These are phyloP conservation scores for Lichtheimia hyalospora DNA, from an alignment of 371 early-diverging fungal genomes.

Conservation along the genomic window DNA sequence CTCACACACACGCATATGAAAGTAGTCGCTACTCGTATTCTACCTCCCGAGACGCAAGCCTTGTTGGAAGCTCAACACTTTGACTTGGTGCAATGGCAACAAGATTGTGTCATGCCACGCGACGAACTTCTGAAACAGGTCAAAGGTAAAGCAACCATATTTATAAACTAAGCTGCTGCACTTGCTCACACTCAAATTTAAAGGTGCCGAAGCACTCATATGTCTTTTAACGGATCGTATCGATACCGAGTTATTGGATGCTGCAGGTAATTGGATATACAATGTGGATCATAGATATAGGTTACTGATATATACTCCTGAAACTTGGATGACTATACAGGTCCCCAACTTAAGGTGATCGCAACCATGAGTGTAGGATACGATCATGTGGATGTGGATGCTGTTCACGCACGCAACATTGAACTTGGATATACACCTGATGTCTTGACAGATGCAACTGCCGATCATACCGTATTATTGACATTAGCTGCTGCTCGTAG, in stretches of 20 bases:
- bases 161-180: neutral
- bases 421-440: constrained; percentile 84
- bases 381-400: constrained; percentile 75
- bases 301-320: neutral
- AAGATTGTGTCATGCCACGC: constrained; percentile 39
- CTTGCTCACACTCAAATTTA: neutral
- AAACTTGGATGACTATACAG: constrained; percentile 18
- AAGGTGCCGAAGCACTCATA: constrained; percentile 63
- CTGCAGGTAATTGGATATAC: constrained; percentile 44
- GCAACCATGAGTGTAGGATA: constrained; percentile 83
- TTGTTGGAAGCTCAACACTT: constrained; percentile 24
- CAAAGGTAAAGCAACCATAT: constrained; percentile 17
- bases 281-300: neutral
- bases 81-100: constrained; percentile 39
- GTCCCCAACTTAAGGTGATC: constrained; percentile 58
- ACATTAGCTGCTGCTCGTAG: constrained; percentile 73
- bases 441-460: constrained; percentile 87
- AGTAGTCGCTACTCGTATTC: constrained; percentile 39
- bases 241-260: constrained; percentile 66
- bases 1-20: constrained; percentile 7
- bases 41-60: constrained; percentile 40
- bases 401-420: constrained; percentile 49
- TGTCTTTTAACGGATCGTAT: constrained; percentile 75
- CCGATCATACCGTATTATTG: constrained; percentile 77
- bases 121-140: constrained; percentile 26